phyloP scores from a whole-genome alignment of 1,284 basidiomycete genomes.

The Sutorius eximius region DNA sequence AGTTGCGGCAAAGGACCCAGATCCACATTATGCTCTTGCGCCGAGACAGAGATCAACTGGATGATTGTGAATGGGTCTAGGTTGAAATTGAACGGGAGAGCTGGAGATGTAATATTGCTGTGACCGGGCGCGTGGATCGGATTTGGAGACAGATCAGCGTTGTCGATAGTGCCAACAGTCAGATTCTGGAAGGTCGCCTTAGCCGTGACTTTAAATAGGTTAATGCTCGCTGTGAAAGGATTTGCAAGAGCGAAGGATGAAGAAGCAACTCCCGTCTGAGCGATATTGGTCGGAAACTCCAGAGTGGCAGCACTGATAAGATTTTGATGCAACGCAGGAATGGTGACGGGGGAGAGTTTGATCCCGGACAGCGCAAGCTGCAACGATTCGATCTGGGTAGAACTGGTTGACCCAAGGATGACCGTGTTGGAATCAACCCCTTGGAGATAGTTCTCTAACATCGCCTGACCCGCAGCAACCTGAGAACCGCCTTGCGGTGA shows the following conservation, averaged over 20 bases:
- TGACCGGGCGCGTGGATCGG: conserved; percentile 66
- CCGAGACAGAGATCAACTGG: conserved; percentile 53
- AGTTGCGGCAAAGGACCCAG: conserved; percentile 63
- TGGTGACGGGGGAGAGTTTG: conserved; percentile 57
- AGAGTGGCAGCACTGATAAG: conserved; percentile 58
- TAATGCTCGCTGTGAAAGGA: conserved; percentile 78
- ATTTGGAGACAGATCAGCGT: conserved; percentile 50
- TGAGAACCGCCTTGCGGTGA: conserved; percentile 59
- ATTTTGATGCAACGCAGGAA: conserved; percentile 67
- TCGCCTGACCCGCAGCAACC: conserved; percentile 49
- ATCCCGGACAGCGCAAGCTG: conserved; percentile 67
- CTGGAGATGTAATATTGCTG: conserved; percentile 57
- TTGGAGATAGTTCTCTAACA: conserved; percentile 75
- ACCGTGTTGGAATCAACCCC: conserved; percentile 58
- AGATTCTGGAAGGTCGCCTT: conserved; percentile 56
- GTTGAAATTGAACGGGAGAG: conserved; percentile 66
- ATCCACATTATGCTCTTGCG: conserved; percentile 55
- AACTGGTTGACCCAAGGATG: conserved; percentile 58
- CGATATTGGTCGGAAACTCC: conserved; percentile 59
- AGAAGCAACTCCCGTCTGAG: conserved; percentile 55
- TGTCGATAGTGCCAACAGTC: conserved; percentile 57
- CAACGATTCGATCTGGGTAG: conserved; percentile 67
- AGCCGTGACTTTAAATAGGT: conserved; percentile 59
- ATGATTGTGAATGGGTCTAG: conserved; percentile 65
- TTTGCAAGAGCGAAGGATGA: conserved; percentile 62